Evolutionary conservation across 2,329 filamentous ascomycete genomes (phyloP).

Genomic region (Rugonectria rugulosa): DNA sequence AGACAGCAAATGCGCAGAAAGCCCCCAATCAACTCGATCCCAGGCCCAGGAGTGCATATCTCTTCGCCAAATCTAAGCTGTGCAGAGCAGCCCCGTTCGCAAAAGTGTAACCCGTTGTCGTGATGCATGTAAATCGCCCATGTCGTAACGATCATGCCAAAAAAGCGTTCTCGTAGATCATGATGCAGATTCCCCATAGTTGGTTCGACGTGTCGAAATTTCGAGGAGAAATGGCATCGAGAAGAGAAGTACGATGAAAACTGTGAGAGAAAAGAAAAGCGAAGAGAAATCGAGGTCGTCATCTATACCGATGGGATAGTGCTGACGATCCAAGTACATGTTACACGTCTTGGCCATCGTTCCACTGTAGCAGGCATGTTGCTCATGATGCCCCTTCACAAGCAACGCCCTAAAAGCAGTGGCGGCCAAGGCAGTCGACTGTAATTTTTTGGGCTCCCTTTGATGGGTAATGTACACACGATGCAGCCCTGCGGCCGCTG

Average conservation of each 20-base stretch:
- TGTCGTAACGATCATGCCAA: conserved; percentile 25
- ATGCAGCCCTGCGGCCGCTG: conserved; percentile 37
- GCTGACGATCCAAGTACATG: conserved; percentile 44
- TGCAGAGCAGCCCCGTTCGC: conserved; percentile 1
- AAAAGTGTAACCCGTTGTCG: conserved; percentile 11
- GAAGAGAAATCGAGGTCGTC: conserved; percentile 14
- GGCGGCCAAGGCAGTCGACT: conserved; percentile 27
- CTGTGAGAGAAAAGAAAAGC: conserved; percentile 32
- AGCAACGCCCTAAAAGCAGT: conserved; percentile 26
- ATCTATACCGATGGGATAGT: conserved; percentile 41
- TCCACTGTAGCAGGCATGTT: conserved; percentile 19
- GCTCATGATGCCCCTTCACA: conserved; percentile 22
- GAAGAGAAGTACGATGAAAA: conserved; percentile 34
- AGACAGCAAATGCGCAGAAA: too few species aligned
- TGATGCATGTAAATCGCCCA: conserved; percentile 18
- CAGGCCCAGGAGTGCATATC: not conserved
- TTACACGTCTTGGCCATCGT: conserved; percentile 39
- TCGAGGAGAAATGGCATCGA: conserved; percentile 21
- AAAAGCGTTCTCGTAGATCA: conserved; percentile 20
- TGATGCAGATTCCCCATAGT: conserved; percentile 21
- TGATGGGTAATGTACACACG: conserved; percentile 48
- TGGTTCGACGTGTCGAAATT: conserved; percentile 17
- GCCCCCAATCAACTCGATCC: not conserved
- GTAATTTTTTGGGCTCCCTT: conserved; percentile 38
- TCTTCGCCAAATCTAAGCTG: not conserved